These are phyloP conservation scores for Cladosporium oxysporum DNA, from an alignment of 2,329 filamentous ascomycete genomes.

Conservation along the genomic window DNA sequence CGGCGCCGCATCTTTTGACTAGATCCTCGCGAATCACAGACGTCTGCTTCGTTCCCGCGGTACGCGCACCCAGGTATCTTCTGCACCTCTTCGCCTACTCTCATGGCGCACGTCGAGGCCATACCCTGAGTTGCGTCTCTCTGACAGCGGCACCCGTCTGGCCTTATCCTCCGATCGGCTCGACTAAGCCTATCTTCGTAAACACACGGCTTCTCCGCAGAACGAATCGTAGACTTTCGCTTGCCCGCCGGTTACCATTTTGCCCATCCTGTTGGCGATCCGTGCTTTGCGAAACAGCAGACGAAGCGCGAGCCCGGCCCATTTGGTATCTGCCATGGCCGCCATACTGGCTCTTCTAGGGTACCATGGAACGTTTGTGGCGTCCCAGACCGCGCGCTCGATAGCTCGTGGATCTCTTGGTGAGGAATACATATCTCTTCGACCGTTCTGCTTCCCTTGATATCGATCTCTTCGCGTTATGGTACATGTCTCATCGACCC, in stretches of 20 bases:
- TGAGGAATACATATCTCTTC: slow-evolving; percentile 11
- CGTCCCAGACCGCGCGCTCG: slow-evolving; percentile 5
- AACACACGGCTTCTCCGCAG: slow-evolving; percentile 5
- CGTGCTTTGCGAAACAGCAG: slow-evolving; percentile 3
- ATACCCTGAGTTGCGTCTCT: not conserved
- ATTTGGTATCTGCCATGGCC: slow-evolving; percentile 6
- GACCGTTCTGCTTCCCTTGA: not conserved
- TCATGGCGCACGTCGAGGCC: not conserved
- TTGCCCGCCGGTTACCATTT: not conserved
- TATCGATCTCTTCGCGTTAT: not conserved
- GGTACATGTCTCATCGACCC: slow-evolving; percentile 1
- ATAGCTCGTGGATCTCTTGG: not conserved
- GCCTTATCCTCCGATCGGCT: not conserved
- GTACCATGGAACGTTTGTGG: slow-evolving; percentile 8
- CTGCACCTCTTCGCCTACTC: not conserved
- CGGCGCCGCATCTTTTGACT: slow-evolving; percentile 6
- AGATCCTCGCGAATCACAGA: not conserved
- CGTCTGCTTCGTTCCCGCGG: not conserved
- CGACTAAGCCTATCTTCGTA: slow-evolving; percentile 6
- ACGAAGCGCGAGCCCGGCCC: not conserved
- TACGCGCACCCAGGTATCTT: slow-evolving; percentile 3
- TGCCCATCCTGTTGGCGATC: not conserved
- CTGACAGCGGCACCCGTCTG: not conserved
- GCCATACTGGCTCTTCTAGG: slow-evolving; percentile 6
- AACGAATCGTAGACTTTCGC: slow-evolving; percentile 11